Conservation (phyloP, 2,329 filamentous ascomycete genomes). For the Fusarium setosum region DNA sequence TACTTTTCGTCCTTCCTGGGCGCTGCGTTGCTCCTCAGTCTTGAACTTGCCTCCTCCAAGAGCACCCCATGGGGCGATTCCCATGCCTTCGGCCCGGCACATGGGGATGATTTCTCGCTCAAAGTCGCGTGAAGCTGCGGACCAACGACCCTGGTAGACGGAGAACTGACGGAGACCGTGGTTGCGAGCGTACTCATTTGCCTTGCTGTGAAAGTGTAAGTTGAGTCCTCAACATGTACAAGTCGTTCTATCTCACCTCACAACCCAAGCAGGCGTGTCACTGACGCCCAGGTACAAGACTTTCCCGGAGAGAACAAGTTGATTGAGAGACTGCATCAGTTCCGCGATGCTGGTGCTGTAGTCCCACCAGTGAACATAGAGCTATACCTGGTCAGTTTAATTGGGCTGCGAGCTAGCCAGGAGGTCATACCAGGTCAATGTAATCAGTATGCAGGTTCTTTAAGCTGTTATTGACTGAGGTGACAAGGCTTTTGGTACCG, state of each 20-base stretch:
- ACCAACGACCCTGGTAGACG: conserved; percentile 58
- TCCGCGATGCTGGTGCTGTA: conserved; percentile 74
- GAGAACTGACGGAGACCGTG: conserved; percentile 78
- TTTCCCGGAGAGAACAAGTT: conserved; percentile 69
- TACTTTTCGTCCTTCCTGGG: conserved; percentile 50
- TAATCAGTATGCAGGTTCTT: conserved; percentile 74
- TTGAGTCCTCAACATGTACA: not conserved
- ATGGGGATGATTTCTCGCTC: conserved; percentile 59
- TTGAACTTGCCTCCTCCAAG: conserved; percentile 62
- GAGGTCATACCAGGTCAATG: conserved; percentile 67
- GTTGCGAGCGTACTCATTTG: conserved; percentile 75
- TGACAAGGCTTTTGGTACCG: conserved; percentile 68
- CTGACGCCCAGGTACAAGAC: conserved; percentile 74
- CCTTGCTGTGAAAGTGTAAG: conserved; percentile 56
- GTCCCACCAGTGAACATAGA: conserved; percentile 77
- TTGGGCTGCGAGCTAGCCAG: not conserved
- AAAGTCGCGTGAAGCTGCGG: conserved; percentile 52
- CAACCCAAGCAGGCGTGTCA: conserved; percentile 77
- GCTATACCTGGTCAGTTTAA: conserved; percentile 43
- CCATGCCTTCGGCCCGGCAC: conserved; percentile 59
- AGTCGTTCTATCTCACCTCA: conserved; percentile 50
- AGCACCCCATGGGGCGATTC: conserved; percentile 69
- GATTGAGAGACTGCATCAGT: conserved; percentile 75
- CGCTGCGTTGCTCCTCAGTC: conserved; percentile 48
- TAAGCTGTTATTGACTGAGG: conserved; percentile 66